Percentiles rank a stretch among this genome's conserved stretches.
Evolutionary conservation across 495 filamentous ascomycete genomes (phyloP).

Genomic region (Lasiosphaeria ovina): DNA sequence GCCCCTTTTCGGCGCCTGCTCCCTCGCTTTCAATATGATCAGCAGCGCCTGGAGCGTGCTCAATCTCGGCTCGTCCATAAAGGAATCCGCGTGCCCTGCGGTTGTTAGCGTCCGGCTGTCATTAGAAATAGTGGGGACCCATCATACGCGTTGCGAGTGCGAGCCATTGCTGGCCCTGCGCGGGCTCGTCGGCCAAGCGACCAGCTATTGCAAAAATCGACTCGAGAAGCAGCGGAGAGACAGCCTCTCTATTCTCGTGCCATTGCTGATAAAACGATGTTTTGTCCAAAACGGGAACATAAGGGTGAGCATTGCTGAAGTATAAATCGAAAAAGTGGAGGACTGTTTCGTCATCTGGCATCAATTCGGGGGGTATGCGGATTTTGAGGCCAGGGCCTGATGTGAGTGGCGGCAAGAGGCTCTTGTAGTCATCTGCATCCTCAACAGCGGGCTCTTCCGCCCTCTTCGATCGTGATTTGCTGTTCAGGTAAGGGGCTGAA

Average conservation of each 20-base stretch:
- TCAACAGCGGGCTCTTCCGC: slow-evolving; percentile 78
- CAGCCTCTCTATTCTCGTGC: slow-evolving; percentile 77
- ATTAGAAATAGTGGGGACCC: not conserved
- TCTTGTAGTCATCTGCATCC: slow-evolving; percentile 65
- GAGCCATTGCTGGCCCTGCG: slow-evolving; percentile 90
- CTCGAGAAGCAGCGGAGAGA: slow-evolving; percentile 90
- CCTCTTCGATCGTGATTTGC: slow-evolving; percentile 55
- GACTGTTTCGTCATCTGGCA: slow-evolving; percentile 84
- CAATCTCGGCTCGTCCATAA: slow-evolving; percentile 89
- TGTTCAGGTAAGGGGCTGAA: slow-evolving; percentile 81
- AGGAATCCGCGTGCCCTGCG: slow-evolving; percentile 87
- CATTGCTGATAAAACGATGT: slow-evolving; percentile 86
- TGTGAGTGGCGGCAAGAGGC: slow-evolving; percentile 60
- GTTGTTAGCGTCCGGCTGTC: not conserved
- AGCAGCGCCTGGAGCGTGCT: slow-evolving; percentile 93
- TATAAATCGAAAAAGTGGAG: slow-evolving; percentile 89
- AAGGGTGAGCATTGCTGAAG: slow-evolving; percentile 90
- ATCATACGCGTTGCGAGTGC: slow-evolving; percentile 83
- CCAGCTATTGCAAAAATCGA: slow-evolving; percentile 94
- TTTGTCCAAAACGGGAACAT: slow-evolving; percentile 90
- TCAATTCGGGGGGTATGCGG: slow-evolving; percentile 88
- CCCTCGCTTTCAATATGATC: slow-evolving; percentile 85
- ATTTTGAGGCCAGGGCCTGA: slow-evolving; percentile 70
- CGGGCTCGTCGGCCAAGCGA: slow-evolving; percentile 75
- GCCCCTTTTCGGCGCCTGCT: slow-evolving; percentile 85